A percentile compares a stretch with the other conserved stretches of the same genome.
These are phyloP conservation scores for Haplosporangium gracile DNA, from an alignment of 192 early-diverging fungal species.

Conservation along the genomic window DNA sequence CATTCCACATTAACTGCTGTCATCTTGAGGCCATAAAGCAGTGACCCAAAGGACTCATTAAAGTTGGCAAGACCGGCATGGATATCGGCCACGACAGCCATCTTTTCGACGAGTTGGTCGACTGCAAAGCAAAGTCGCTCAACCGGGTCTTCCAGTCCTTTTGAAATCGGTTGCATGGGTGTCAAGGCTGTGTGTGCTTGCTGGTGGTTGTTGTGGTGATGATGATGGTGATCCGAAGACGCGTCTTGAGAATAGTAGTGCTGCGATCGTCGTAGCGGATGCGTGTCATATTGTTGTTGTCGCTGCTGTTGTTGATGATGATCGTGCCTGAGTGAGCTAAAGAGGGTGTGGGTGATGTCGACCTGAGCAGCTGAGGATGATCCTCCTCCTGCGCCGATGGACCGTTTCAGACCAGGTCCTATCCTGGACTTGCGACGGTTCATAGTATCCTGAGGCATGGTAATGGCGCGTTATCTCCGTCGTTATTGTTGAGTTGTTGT, in stretches of 20 bases:
- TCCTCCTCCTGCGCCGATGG: slow-evolving; percentile 31
- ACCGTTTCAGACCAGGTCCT: slow-evolving; percentile 37
- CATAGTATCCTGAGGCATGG: slow-evolving; percentile 24
- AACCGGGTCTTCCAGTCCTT: slow-evolving; percentile 24
- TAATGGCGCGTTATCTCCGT: background rate
- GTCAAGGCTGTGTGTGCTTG: slow-evolving; percentile 5
- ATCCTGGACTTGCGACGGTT: slow-evolving; percentile 48
- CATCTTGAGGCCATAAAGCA: slow-evolving; percentile 53
- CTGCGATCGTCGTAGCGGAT: slow-evolving; percentile 36
- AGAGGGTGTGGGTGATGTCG: slow-evolving; percentile 10
- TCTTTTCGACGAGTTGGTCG: slow-evolving; percentile 45
- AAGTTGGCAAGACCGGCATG: slow-evolving; percentile 48
- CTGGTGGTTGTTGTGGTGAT: background rate
- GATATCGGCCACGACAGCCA: slow-evolving; percentile 44
- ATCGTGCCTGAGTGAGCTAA: slow-evolving; percentile 19
- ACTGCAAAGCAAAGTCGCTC: slow-evolving; percentile 30
- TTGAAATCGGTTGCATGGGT: slow-evolving; percentile 26
- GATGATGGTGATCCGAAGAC: slow-evolving; percentile 2
- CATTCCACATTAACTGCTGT: slow-evolving; percentile 40
- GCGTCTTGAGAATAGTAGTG: slow-evolving; percentile 13
- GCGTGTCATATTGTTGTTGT: slow-evolving; percentile 9
- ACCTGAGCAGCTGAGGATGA: background rate
- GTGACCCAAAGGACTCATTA: slow-evolving; percentile 52
- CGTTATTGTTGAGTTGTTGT: background rate
- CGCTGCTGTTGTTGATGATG: background rate